These are phyloP conservation scores for Allium sativum DNA, from an alignment of 106 monocot species.

Conservation along the genomic window DNA sequence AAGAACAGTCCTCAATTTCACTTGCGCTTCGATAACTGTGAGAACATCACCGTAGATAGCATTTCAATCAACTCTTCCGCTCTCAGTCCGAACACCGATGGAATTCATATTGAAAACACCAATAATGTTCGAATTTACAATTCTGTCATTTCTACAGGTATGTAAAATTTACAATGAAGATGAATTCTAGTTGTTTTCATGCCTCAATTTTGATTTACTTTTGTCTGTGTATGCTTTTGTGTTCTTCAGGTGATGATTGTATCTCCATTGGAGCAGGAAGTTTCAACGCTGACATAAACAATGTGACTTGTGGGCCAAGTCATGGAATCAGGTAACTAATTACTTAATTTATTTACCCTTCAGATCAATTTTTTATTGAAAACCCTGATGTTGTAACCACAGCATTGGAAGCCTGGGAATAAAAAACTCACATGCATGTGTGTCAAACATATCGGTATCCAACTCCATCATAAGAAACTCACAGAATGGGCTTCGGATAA, in stretches of 20 bases:
- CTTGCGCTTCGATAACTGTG: conserved; percentile 74
- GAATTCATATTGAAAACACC: conserved; percentile 79
- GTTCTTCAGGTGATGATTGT: conserved; percentile 72
- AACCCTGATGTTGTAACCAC: background rate
- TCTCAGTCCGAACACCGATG: conserved; percentile 91
- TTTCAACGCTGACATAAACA: conserved; percentile 52
- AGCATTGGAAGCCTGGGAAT: conserved; percentile 95
- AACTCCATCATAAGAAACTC: conserved; percentile 51
- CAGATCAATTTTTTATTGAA: background rate
- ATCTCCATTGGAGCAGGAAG: conserved; percentile 78
- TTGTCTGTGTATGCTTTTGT: too few species aligned
- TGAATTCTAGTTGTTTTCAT: too few species aligned
- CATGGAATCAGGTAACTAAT: conserved; percentile 75
- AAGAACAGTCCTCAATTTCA: conserved; percentile 90
- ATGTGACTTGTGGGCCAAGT: conserved; percentile 71
- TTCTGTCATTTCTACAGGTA: conserved; percentile 75
- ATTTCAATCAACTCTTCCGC: conserved; percentile 62
- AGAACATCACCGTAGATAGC: conserved; percentile 35
- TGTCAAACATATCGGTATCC: conserved; percentile 65
- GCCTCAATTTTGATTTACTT: too few species aligned
- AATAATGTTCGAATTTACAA: conserved; percentile 52
- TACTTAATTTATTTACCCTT: background rate
- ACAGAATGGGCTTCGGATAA: conserved; percentile 90
- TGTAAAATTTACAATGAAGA: background rate
- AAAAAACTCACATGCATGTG: conserved; percentile 57